Conservation (phyloP, 305 asterid species). For the Andrographis paniculata region DNA sequence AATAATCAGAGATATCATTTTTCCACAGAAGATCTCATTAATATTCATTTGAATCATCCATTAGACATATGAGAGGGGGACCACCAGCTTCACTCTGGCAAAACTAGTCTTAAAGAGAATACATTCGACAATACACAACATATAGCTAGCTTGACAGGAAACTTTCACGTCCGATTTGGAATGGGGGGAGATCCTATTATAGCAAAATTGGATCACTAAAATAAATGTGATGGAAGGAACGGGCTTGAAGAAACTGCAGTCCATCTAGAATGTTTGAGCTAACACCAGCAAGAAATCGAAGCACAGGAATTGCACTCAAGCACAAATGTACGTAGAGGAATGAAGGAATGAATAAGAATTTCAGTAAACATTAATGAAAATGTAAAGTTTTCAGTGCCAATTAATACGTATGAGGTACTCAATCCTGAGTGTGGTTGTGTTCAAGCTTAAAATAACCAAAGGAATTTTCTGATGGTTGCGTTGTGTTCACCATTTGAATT, state of each 20-base stretch:
- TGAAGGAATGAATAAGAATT: not conserved
- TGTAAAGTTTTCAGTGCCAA: not conserved
- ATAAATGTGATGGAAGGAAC: slow-evolving; percentile 6
- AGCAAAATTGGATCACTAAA: slow-evolving; percentile 14
- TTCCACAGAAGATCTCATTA: slow-evolving; percentile 2
- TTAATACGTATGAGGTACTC: not conserved
- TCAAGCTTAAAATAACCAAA: too few species aligned
- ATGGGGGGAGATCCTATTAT: too few species aligned
- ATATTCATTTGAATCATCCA: slow-evolving; percentile 10
- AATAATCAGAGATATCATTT: slow-evolving; percentile 11
- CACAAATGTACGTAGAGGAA: not conserved
- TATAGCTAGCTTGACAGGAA: too few species aligned
- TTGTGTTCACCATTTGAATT: too few species aligned
- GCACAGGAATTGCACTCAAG: not conserved
- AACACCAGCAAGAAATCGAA: slow-evolving; percentile 1
- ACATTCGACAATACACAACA: too few species aligned
- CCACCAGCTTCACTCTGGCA: slow-evolving; percentile 11
- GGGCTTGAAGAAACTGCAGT: not conserved
- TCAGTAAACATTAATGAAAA: slow-evolving; percentile 3
- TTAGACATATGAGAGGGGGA: too few species aligned
- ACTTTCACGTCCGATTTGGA: too few species aligned
- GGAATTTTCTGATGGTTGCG: too few species aligned
- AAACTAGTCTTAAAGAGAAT: slow-evolving; percentile 4
- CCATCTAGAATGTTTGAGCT: not conserved
- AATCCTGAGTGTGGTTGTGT: too few species aligned